Base-by-base conservation (phyloP, 2,329 filamentous ascomycete genomes). In the Aotearoamyces nothofagi region DNA sequence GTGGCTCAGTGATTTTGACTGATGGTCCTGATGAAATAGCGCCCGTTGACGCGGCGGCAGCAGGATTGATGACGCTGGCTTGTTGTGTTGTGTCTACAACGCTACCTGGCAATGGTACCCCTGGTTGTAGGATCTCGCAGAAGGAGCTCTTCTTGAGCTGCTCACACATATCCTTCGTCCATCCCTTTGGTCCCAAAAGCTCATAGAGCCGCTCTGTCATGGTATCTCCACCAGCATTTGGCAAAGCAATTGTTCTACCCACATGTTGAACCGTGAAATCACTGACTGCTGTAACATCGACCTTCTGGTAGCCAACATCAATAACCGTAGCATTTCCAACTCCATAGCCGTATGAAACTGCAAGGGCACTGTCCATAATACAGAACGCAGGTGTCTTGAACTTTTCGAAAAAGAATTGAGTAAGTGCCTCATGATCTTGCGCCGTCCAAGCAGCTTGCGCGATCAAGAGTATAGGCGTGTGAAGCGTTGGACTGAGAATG, bases 331-430 rank as follows among this genome's bases (percentile, higher is more conserved):
- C 77, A 42, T 71, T 83, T 17, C 75, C 66, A 59, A 63, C 66
- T 50, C 69, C 71, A 16, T 84, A 66, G 8, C 83, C 86, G 47
- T 92, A 96, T 32, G 90, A 77, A 1, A 83, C 79, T 15, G 90
- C 86, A 26, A 92, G 58, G 3, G 82, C 86, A 42, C 83, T 78
- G 54, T 96, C 81, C 59, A 98, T 78, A 37, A 96, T 66, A 43
- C 79, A 86, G 29, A 98, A 78, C 0, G 82, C 84, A 0, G 90
- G 90, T 0, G 83, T 90, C 58, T 87, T 90, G 49, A 92, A 93
- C 56, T 90, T 92, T 55, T 98, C 90, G 46, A 98, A 98, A 39
- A 96, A 72, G 60, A 93, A 98, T 38, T 90, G 82, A 9, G 86
- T 80, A 40, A 98, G 76, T 22, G 69, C 69, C 55, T 96, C 87